Base-by-base conservation (phyloP, 1,284 basidiomycete genomes). In the Pholiota adiposa region DNA sequence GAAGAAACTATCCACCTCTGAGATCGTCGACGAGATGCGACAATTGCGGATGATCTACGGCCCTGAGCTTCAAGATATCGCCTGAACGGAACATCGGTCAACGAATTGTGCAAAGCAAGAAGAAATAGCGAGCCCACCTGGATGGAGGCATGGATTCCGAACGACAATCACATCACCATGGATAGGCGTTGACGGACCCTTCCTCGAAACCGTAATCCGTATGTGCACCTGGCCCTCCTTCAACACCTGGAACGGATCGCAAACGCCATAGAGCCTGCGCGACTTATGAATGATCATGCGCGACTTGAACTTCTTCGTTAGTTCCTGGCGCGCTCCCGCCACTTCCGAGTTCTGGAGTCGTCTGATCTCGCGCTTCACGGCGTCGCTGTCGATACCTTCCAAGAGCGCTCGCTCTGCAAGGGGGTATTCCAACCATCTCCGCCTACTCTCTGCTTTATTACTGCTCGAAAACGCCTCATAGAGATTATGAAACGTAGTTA, bases 121-220 rank as follows among this genome's bases (percentile, higher is more conserved):
- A 18, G 11, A 44, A 43, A 43, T 29, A 16, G 1, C n/a, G 0
- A 21, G 44, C 72, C 6, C 56, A 83, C 84, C 86, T 29, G 87
- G 86, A 71, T 89, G 85, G 33, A 88, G 75, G 64, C 87, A 89
- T 0, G 87, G 87, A 66, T 89, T 89, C 25, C 86, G 75, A 3
- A 87, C 84, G 4, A 88, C 81, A 8, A 88, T 74, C 0, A 88
- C 83, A 64, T 87, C 83, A 0, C 79, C 78, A 61, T 86, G 81
- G 23, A 85, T 83, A 0, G 83, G 77, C 0, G 85, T 86, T 1
- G 82, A 75, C 0, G 76, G 75, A 3, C 86, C 86, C 48, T 77
- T 79, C 16, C 82, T 76, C 16, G 78, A 76, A 1, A 77, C 73
- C 0, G 81, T 83, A 34, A 89, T 81, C 3, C 86, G 79, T 33